Base-by-base conservation (phyloP, 495 filamentous ascomycete genomes). In the Aspergillus carlsbadensis region DNA sequence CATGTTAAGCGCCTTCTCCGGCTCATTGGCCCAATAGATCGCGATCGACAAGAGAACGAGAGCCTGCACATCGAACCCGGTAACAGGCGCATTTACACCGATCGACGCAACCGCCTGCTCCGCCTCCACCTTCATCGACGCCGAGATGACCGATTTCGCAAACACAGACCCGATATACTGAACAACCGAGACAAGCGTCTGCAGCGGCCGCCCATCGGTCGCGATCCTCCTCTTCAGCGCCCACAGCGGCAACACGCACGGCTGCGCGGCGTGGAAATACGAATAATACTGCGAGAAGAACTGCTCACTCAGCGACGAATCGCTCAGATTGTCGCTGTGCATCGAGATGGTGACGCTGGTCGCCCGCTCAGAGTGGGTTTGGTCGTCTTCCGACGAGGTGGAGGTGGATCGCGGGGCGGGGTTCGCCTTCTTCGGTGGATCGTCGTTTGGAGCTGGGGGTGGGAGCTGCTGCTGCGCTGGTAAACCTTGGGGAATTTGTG, bases 21-120 rank as follows among this genome's bases (percentile, higher is more conserved):
- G 33, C 31, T 68, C 58, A 31, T 68, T 59, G 33, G 46, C 51
- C 65, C 65, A 68, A 29, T 65, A 68, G 10, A 57, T 43, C 15
- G 60, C 60, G 18, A 68, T 66, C 0, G 63, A 59, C 37, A 60
- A 61, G 5, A 68, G 60, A 0, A 65, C 22, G 4, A 65, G 14
- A 10, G 63, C 65, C 47, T 68, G 65, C 10, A 68, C 49, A 24
- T 65, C 62, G 18, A 63, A 68, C 0, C 59, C 60, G 0, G 56
- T 61, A 2, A 55, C 26, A 40, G 52, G 20, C 1, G 6, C 10
- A 10, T 26, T 8, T 2, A 61, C 31, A 0, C 18, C 39, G 10
- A 56, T 20, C 2, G 52, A 46, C 0, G 58, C 22, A 5, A 53
- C 10, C 0, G 41, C 49, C 4, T 34, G 22, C 35, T 56, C 52